Percentiles rank a stretch among this genome's conserved stretches.
These are phyloP conservation scores for thale cress (Arabidopsis thaliana) DNA, from an alignment of 345 rosid species.

Conservation along the genomic window TAIR10.1 NC_003074.8:20594501-20595000, in stretches of 20 bases:
- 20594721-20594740: background rate
- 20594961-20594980: slow-evolving; percentile 70
- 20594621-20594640: slow-evolving; percentile 96
- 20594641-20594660: slow-evolving; percentile 94
- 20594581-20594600: background rate
- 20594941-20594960: background rate
- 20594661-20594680: slow-evolving; percentile 87
- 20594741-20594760: background rate
- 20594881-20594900: slow-evolving; percentile 62
- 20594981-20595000: slow-evolving; percentile 87
- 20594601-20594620: slow-evolving; percentile 45
- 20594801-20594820: slow-evolving; percentile 82
- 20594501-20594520: slow-evolving; percentile 89
- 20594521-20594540: slow-evolving; percentile 88
- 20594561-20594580: background rate
- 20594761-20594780: background rate
- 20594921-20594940: background rate
- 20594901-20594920: too few relatives aligned
- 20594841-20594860: slow-evolving; percentile 75
- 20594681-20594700: slow-evolving; percentile 89
- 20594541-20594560: background rate
- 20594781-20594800: slow-evolving; percentile 74
- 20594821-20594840: slow-evolving; percentile 77
- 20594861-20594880: slow-evolving; percentile 87
- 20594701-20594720: slow-evolving; percentile 50